Evolutionary conservation across 208 protist species (phyloP), one percentile per base, ranked within the genome.

Genomic region (Porcisia hertigi): DNA sequence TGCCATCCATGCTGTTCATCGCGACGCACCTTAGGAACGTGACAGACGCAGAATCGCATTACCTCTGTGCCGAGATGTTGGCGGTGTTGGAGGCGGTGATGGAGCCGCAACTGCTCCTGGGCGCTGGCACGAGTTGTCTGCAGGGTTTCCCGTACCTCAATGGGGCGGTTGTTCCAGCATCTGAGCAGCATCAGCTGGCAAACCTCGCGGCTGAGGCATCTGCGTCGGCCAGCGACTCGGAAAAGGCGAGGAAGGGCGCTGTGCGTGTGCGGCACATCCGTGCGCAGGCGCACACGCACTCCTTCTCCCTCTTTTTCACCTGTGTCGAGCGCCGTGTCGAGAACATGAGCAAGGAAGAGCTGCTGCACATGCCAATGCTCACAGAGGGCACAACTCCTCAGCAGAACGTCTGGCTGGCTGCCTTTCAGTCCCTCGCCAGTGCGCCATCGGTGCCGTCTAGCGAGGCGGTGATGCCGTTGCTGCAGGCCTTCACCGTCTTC

Each of bases 391-490:
- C 73, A 16, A 84, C 85, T 8, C 73, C 83, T 25, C 81, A 87
- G 60, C 79, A 92, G 58, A 95, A 94, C 74, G 94, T 95, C 75
- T 97, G 91, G 90, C 86, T 96, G 52, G 87, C 93, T 25, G 86
- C 92, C 36, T 72, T 97, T 54, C 77, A 97, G 36, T 82, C 86
- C 23, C 87, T 97, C 60, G 88, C 92, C 12, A 75, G 79, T 16
- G 80, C 86, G 55, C 82, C 84, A n/a, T 58, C 85, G 23, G 77
- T 91, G 47, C 93, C 91, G 59, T 81, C 93, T 39, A 83, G 76
- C 45, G 91, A 95, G 79, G 80, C 87, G 67, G 73, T 94, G 36
- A 79, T 82, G 73, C 87, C 93, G 18, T 88, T 96, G 45, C 74
- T 96, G 65, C 80, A 92, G 73, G 90, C 91, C 59, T 97, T 93